These are phyloP conservation scores for Rubia peregrina DNA, from an alignment of 305 asterid species.

Conservation along the genomic window DNA sequence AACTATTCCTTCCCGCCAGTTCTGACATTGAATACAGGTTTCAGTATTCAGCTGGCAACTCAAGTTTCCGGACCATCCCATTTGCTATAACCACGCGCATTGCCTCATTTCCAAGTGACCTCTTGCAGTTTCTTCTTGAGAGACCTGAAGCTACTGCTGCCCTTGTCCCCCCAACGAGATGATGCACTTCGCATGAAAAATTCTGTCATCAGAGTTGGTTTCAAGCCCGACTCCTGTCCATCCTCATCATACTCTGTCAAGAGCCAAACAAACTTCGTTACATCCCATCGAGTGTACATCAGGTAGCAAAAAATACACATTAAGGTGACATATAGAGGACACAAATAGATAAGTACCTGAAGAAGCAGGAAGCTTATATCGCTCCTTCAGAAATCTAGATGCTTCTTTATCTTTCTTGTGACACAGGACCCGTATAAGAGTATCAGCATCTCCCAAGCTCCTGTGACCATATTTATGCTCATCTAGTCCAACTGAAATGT, in stretches of 20 bases:
- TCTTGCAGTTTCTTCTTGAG: conserved; percentile 68
- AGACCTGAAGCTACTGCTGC: conserved; percentile 76
- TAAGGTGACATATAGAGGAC: not conserved
- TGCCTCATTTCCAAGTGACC: conserved; percentile 48
- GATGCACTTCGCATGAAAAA: conserved; percentile 39
- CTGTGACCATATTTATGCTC: conserved; percentile 37
- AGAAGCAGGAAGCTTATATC: conserved; percentile 78
- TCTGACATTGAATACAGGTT: not conserved
- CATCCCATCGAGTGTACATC: not conserved
- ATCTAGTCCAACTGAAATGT: conserved; percentile 47
- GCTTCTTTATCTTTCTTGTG: conserved; percentile 89
- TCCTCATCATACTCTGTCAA: conserved; percentile 65
- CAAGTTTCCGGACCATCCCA: not conserved
- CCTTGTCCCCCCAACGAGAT: conserved; percentile 67
- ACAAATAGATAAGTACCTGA: conserved; percentile 41
- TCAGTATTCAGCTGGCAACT: not conserved
- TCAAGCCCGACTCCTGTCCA: conserved; percentile 36
- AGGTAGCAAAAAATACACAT: not conserved
- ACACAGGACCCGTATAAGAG: conserved; percentile 77
- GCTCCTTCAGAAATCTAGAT: conserved; percentile 70
- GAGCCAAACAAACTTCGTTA: not conserved
- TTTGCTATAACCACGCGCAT: conserved; percentile 18
- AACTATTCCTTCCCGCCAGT: no score
- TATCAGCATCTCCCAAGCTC: conserved; percentile 68
- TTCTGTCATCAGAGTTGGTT: conserved; percentile 70